Percentiles rank a stretch among this genome's conserved stretches.
These are phyloP conservation scores for Apiotrichum gracile DNA, from an alignment of 1,284 basidiomycete species.

Conservation along the genomic window DNA sequence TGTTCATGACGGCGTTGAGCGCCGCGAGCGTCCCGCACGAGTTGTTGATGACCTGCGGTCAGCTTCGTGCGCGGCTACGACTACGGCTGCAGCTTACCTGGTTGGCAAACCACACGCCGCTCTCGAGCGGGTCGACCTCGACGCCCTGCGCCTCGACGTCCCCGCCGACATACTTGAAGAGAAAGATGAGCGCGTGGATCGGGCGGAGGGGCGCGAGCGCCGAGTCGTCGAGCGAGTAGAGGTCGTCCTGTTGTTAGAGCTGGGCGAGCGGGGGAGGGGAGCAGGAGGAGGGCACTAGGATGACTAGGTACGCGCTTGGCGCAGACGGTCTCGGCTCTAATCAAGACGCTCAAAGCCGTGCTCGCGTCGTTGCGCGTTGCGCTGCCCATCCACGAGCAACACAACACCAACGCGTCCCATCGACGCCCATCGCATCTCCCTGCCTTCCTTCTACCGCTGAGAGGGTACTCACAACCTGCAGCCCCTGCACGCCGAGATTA, in stretches of 20 bases:
- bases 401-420: too few species aligned
- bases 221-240: conserved; percentile 75
- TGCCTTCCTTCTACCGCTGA: neutral
- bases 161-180: conserved; percentile 82
- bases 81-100: conserved; percentile 51
- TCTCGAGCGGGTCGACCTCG: conserved; percentile 59
- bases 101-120: conserved; percentile 79
- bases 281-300: neutral
- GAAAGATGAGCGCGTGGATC: conserved; percentile 78
- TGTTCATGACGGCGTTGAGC: conserved; percentile 85
- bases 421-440: too few species aligned
- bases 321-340: too few species aligned
- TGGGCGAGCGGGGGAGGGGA: neutral
- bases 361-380: too few species aligned
- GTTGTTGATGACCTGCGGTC: conserved; percentile 72
- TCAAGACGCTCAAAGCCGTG: too few species aligned
- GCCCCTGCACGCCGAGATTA: conserved; percentile 49
- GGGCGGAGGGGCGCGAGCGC: conserved; percentile 67
- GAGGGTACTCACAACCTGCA: conserved; percentile 46
- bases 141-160: conserved; percentile 47
- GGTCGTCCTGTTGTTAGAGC: conserved; percentile 57
- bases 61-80: neutral
- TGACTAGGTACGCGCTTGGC: too few species aligned
- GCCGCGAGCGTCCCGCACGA: conserved; percentile 89
- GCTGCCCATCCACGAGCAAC: too few species aligned